phyloP scores from a whole-genome alignment of 176 grass and related monocot species.

The Eragrostis curvula region DNA sequence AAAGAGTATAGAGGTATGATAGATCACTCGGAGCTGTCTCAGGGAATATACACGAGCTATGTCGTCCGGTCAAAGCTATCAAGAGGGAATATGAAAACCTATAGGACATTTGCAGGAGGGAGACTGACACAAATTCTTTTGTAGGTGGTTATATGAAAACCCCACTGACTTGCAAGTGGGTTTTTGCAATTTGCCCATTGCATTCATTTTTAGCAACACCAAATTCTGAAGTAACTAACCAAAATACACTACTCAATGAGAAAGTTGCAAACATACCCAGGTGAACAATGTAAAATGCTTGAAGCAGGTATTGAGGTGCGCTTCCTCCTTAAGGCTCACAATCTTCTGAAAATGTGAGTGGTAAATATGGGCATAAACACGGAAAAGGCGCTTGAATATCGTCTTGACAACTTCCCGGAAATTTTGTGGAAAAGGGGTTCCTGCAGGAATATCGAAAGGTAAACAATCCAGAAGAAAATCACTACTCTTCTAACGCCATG shows the following conservation, averaged over 20 bases:
- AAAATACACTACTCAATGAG: background rate
- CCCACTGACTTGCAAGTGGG: too few relatives aligned
- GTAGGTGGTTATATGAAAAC: too few relatives aligned
- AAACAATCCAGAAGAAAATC: background rate
- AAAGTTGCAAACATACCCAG: conserved; percentile 53
- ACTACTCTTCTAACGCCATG: background rate
- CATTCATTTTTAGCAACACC: too few relatives aligned
- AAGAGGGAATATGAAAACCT: too few relatives aligned
- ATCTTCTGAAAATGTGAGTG: conserved; percentile 97
- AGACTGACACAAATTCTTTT: too few relatives aligned
- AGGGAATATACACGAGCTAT: too few relatives aligned
- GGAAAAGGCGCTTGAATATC: conserved; percentile 94
- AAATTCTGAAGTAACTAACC: background rate
- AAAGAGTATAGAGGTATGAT: too few relatives aligned
- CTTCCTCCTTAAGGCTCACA: conserved; percentile 93
- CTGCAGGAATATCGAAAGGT: conserved; percentile 31
- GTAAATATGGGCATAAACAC: conserved; percentile 96
- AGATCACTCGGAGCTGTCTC: too few relatives aligned
- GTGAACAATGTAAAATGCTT: conserved; percentile 98
- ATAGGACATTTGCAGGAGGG: too few relatives aligned
- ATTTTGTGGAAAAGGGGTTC: conserved; percentile 80
- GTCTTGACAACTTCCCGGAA: conserved; percentile 86
- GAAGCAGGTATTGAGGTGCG: conserved; percentile 99
- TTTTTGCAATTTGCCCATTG: too few relatives aligned
- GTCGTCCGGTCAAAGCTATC: too few relatives aligned